Base-by-base conservation (phyloP, 139 green algal species). In the Marvania coccoides region DNA sequence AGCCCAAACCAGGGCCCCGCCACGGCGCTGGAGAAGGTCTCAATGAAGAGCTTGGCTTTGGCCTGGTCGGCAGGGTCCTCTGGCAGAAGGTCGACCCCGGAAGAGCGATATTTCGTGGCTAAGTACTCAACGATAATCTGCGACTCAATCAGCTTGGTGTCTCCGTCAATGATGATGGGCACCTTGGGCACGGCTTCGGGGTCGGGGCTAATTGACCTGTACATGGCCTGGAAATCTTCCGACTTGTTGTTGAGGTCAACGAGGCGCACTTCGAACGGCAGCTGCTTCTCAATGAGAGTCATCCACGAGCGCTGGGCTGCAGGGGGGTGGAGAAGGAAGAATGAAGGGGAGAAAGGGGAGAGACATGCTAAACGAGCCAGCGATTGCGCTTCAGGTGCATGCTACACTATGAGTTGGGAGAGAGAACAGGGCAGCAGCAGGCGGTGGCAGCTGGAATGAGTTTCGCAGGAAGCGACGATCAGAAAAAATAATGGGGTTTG, bases 81-180 rank as follows among this genome's bases (percentile, higher is more conserved):
- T 28, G 42, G 42, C 19, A 51, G 19, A 19, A 51, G 19, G 19
- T 51, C 42, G 19, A 19, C 19, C 19, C 56, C 56, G 34, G 1
- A 13, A 59, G 35, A 47, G 2, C 14, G 10, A 61, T 63, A 63
- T 58, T 63, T 2, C 12, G 14, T 10, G 29, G 31, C 56, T 59
- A 63, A 42, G 37, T 63, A 63, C 13, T 63, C 56, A 23, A 42
- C 31, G 14, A 63, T 42, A 23, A 63, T 42, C 3, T 63, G 10
- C 9, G 56, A 63, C 37, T 63, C 56, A 51, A 63, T 63, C 13
- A 63, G 56, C 35, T 63, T 23, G 14, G 31, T 63, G 35, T 47
- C 35, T 12, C 56, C 56, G 3, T 63, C 56, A 4, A 63, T 47
- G 35, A 63, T 59, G 37, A 63, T 63, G 14, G 56, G 56, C 29